Evolutionary conservation across 805 yeast genomes (phyloP).

Genomic region (Sugiyamaella marilandica): DNA sequence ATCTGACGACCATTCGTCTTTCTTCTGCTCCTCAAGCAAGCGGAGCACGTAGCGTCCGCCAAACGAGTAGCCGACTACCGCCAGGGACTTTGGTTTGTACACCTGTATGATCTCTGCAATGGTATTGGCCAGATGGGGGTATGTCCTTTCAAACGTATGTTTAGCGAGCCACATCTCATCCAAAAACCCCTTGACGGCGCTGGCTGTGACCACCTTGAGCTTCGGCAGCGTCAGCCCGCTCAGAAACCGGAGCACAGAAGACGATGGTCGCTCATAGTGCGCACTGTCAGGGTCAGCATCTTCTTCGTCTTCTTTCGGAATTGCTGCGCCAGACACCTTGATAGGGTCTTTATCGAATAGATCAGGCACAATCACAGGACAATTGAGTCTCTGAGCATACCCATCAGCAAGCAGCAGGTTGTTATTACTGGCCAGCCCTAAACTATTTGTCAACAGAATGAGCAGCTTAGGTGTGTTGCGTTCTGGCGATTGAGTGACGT

Average conservation of each 20-base stretch:
- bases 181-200: constrained; percentile 29
- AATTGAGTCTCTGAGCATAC: constrained; percentile 24
- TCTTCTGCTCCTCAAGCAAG: constrained; percentile 23
- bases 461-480: constrained; percentile 13
- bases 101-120: constrained; percentile 28
- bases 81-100: constrained; percentile 27
- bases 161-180: constrained; percentile 36
- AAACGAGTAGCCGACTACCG: constrained; percentile 32
- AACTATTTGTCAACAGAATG: constrained; percentile 30
- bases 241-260: neutral
- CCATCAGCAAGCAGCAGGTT: constrained; percentile 29
- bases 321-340: constrained; percentile 19
- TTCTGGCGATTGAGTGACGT: constrained; percentile 18
- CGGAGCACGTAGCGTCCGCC: constrained; percentile 31
- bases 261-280: neutral
- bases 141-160: constrained; percentile 30
- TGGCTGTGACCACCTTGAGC: constrained; percentile 25
- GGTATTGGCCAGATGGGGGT: constrained; percentile 25
- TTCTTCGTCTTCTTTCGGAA: constrained; percentile 7
- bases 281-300: neutral
- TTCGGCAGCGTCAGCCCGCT: constrained; percentile 12
- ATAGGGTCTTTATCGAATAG: constrained; percentile 31
- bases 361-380: constrained; percentile 31
- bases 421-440: constrained; percentile 29
- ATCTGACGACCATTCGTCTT: constrained; percentile 24